These are phyloP conservation scores for Fusarium equiseti DNA, from an alignment of 2,329 filamentous ascomycete species.

Conservation along the genomic window DNA sequence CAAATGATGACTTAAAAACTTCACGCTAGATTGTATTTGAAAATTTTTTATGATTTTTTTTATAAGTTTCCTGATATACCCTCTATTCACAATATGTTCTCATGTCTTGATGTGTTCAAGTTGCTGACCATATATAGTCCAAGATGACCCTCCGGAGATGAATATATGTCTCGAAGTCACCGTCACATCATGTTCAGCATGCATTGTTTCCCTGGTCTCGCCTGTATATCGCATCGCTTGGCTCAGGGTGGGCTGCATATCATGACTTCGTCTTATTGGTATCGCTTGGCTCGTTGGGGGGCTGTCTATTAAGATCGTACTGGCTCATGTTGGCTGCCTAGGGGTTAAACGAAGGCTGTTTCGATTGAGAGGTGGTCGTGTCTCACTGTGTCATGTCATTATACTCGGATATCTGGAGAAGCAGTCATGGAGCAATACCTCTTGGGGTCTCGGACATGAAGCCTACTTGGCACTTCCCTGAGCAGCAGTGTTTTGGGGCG, in stretches of 20 bases:
- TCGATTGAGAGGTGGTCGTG: accelerated
- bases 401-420: accelerated
- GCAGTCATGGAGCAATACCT: neutral
- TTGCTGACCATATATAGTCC: slow-evolving; percentile 12
- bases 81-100: neutral
- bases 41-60: slow-evolving; percentile 53
- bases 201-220: neutral
- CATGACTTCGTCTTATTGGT: neutral
- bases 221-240: neutral
- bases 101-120: neutral
- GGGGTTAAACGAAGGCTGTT: neutral
- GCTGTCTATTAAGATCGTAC: neutral
- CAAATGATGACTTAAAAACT: slow-evolving; percentile 56
- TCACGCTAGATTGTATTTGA: slow-evolving; percentile 64
- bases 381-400: neutral
- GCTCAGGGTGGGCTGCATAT: neutral
- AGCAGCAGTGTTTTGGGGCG: neutral
- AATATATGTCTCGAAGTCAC: neutral
- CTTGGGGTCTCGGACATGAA: accelerated
- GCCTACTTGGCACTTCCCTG: slow-evolving; percentile 8
- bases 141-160: neutral
- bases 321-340: neutral
- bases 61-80: slow-evolving; percentile 50
- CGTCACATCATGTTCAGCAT: neutral
- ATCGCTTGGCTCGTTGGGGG: neutral